phyloP scores from a whole-genome alignment of 257 asterid species.

The Lycium ferocissimum region DNA sequence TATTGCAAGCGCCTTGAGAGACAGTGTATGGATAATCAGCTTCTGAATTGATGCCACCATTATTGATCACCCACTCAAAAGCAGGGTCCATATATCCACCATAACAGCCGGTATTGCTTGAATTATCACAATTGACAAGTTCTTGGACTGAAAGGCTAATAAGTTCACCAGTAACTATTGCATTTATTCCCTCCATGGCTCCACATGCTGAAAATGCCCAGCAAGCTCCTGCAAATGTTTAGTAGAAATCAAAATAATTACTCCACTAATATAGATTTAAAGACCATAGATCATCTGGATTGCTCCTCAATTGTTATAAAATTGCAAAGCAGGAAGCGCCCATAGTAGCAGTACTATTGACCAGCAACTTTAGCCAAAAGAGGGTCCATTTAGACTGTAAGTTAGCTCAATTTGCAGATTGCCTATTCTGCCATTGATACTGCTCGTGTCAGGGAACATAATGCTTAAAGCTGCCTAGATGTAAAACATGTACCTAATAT shows the following conservation, averaged over 20 bases:
- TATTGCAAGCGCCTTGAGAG: too few species aligned
- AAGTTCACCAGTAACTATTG: too few species aligned
- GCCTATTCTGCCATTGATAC: not conserved
- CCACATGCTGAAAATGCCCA: too few species aligned
- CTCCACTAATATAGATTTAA: slow-evolving; percentile 15
- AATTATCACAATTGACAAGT: too few species aligned
- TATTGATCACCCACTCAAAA: too few species aligned
- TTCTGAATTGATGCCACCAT: too few species aligned
- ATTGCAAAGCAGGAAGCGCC: not conserved
- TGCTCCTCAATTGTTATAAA: not conserved
- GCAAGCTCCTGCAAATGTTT: too few species aligned
- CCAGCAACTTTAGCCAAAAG: not conserved
- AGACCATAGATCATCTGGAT: slow-evolving; percentile 4
- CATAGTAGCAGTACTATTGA: not conserved
- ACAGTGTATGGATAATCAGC: too few species aligned
- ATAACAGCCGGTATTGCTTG: too few species aligned
- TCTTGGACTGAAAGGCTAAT: too few species aligned
- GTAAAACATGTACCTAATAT: not conserved
- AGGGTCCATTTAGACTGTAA: not conserved
- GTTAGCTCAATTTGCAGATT: not conserved
- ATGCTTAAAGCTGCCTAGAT: not conserved
- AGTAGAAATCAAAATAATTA: not conserved
- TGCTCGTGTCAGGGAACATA: not conserved
- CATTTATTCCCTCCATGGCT: too few species aligned
- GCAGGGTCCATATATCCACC: too few species aligned